These are phyloP conservation scores for Papiliotrema fonsecae DNA, from an alignment of 1,284 basidiomycete genomes.

Conservation along the genomic window DNA sequence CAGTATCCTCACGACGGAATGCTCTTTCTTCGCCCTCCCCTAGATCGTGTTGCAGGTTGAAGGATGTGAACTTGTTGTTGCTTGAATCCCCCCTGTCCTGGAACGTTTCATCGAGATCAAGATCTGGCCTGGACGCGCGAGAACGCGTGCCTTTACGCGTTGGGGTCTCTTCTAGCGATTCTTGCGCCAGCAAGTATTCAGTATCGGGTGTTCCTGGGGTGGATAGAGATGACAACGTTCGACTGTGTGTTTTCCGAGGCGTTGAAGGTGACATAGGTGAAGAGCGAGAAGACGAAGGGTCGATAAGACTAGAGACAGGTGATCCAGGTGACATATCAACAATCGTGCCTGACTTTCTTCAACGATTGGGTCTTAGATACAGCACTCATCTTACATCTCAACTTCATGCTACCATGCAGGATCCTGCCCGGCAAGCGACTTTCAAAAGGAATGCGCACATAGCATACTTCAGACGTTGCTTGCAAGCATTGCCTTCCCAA, in stretches of 20 bases:
- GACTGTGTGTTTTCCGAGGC: background rate
- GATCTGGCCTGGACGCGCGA: no score
- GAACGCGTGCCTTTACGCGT: background rate
- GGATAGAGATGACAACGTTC: background rate
- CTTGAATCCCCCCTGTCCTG: no score
- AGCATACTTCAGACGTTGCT: slow-evolving; percentile 41
- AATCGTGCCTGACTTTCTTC: no score
- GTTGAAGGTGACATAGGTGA: slow-evolving; percentile 3
- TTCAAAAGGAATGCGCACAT: slow-evolving; percentile 47
- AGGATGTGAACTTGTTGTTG: background rate
- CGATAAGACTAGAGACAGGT: no score
- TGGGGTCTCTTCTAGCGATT: background rate
- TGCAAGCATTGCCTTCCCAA: slow-evolving; percentile 36
- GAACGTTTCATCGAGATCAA: no score
- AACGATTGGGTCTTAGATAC: no score
- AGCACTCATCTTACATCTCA: no score
- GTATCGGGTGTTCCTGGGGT: slow-evolving; percentile 2
- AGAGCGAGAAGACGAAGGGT: no score
- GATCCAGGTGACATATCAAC: no score
- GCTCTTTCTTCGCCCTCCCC: background rate
- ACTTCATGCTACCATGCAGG: background rate
- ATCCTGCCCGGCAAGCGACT: slow-evolving; percentile 24
- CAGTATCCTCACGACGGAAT: background rate
- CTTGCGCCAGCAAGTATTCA: background rate
- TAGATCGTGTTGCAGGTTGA: background rate